Evolutionary conservation across 768 basidiomycete species (phyloP).

Genomic region (Xanthoconium stramineum): DNA sequence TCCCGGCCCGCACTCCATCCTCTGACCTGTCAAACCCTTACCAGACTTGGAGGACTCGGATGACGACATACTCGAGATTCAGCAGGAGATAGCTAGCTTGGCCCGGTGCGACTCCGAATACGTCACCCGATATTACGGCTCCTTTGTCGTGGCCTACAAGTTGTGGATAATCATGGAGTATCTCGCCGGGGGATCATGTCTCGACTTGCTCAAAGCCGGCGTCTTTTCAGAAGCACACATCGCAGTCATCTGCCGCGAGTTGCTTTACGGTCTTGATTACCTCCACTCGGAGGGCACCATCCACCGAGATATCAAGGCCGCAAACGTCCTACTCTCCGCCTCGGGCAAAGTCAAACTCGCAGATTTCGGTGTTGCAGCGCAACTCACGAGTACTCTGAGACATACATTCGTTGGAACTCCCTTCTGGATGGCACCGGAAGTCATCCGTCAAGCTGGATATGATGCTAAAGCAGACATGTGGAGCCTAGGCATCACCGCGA

Average conservation of each 20-base stretch:
- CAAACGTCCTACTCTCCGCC: constrained; percentile 88
- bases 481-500: constrained; percentile 97
- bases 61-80: constrained; percentile 98
- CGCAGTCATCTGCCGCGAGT: constrained; percentile 90
- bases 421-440: constrained; percentile 99
- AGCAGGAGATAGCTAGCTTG: constrained; percentile 95
- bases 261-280: constrained; percentile 90
- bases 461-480: constrained; percentile 96
- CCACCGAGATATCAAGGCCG: constrained; percentile 98
- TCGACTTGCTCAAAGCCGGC: constrained; percentile 92
- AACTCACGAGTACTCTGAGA: constrained; percentile 88
- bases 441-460: constrained; percentile 95
- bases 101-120: constrained; percentile 96
- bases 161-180: constrained; percentile 99
- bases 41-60: constrained; percentile 96
- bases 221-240: constrained; percentile 91
- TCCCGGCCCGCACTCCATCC: constrained; percentile 2
- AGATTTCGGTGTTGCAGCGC: constrained; percentile 98
- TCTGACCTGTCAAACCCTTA: not conserved
- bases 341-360: constrained; percentile 95
- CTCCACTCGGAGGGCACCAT: constrained; percentile 96
- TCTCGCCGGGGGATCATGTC: constrained; percentile 96
- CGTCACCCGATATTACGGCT: constrained; percentile 94
- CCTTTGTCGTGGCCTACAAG: constrained; percentile 95
- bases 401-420: constrained; percentile 98